A percentile compares a stretch with the other conserved stretches of the same genome.
These are phyloP conservation scores for Phyllosticta capitalensis DNA, from an alignment of 2,329 filamentous ascomycete species.

Conservation along the genomic window DNA sequence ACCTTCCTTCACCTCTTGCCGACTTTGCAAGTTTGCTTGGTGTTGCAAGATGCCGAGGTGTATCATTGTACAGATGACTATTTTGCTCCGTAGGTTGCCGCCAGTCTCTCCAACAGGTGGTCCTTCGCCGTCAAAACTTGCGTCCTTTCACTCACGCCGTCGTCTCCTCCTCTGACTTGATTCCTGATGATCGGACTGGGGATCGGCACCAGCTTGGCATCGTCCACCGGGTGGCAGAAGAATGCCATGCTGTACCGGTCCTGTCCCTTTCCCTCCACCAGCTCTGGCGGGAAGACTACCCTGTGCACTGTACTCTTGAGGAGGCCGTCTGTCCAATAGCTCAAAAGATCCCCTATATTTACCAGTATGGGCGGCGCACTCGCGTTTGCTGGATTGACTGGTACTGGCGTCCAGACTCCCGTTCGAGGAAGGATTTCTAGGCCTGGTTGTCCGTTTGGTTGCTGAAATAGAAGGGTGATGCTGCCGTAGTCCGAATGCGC, in stretches of 20 bases:
- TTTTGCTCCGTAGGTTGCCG: slow-evolving; percentile 46
- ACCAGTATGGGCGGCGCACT: slow-evolving; percentile 58
- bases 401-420: slow-evolving; percentile 34
- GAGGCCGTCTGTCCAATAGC: slow-evolving; percentile 85
- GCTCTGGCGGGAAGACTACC: slow-evolving; percentile 59
- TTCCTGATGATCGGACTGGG: slow-evolving; percentile 42
- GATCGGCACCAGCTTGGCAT: slow-evolving; percentile 44
- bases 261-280: slow-evolving; percentile 18
- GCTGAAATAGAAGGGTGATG: slow-evolving; percentile 69
- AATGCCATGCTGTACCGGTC: slow-evolving; percentile 52
- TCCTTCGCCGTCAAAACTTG: slow-evolving; percentile 47
- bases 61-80: not conserved
- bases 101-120: slow-evolving; percentile 48
- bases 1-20: too few species aligned
- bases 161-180: slow-evolving; percentile 18
- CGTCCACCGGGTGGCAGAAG: slow-evolving; percentile 53
- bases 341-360: slow-evolving; percentile 62
- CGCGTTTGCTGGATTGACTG: slow-evolving; percentile 45
- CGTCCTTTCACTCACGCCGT: slow-evolving; percentile 29
- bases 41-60: too few species aligned
- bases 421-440: slow-evolving; percentile 65
- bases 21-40: too few species aligned
- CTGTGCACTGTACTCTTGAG: slow-evolving; percentile 82
- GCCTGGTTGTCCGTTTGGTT: slow-evolving; percentile 66
- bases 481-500: slow-evolving; percentile 77